Evolutionary conservation across 2,329 filamentous ascomycete species (phyloP).

Genomic region (Aspergillus sp.): DNA sequence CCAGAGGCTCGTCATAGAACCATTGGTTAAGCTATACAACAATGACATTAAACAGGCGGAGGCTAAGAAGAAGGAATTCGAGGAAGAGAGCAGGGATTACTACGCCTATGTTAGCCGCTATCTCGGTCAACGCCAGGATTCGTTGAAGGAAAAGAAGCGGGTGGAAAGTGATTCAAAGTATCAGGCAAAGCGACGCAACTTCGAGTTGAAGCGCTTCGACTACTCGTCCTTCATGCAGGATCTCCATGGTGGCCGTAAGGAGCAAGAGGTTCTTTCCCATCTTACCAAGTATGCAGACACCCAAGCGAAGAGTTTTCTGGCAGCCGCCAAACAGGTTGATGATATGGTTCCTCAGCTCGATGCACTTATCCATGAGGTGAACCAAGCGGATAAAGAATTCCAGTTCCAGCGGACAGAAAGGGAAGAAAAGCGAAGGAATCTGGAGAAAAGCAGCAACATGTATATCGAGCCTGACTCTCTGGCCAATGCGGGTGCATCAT

Average conservation of each 20-base stretch:
- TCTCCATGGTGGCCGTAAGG: conserved; percentile 96
- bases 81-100: conserved; percentile 98
- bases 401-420: conserved; percentile 92
- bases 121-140: conserved; percentile 93
- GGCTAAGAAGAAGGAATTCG: conserved; percentile 94
- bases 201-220: conserved; percentile 96
- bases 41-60: conserved; percentile 98
- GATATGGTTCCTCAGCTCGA: conserved; percentile 84
- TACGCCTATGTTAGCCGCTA: conserved; percentile 95
- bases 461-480: conserved; percentile 70
- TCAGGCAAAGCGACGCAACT: conserved; percentile 87
- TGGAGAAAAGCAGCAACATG: conserved; percentile 82
- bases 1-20: conserved; percentile 92
- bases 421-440: conserved; percentile 84
- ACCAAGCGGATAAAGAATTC: conserved; percentile 92
- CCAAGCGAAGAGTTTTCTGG: conserved; percentile 80
- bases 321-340: conserved; percentile 84
- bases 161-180: conserved; percentile 95
- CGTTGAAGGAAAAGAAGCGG: conserved; percentile 95
- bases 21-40: conserved; percentile 86
- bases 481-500: conserved; percentile 41
- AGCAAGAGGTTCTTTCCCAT: conserved; percentile 93
- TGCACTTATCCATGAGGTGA: conserved; percentile 84
- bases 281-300: conserved; percentile 91
- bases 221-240: conserved; percentile 99